Evolutionary conservation across 805 yeast genomes (phyloP), one percentile per base, ranked within the genome.

Genomic region (Candida arabinofermentans): DNA sequence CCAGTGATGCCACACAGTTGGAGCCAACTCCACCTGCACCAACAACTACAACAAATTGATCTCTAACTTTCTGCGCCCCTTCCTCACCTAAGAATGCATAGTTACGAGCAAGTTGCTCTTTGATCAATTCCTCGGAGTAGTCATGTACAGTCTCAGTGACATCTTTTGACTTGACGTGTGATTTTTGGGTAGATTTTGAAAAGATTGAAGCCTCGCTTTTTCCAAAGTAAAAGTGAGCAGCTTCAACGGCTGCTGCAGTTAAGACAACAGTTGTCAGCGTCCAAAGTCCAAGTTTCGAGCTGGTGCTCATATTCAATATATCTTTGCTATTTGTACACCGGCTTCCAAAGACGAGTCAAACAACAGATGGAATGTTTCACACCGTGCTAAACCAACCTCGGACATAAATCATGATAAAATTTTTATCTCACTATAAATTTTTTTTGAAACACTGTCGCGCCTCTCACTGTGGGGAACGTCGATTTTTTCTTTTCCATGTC

Each of bases 11-110:
- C 10, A 85, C 82, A 19, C 83, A 96, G 91, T 96, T 90, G 0
- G 97, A 90, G 2, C 99, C 99, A 31, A 93, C 99, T 44, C 99
- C 99, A 44, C 99, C 99, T 14, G 91, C 93, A 24, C 99, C 99
- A 24, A 79, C 81, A 13, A 91, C 85, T 2, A 88, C 85, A 2
- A 90, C 75, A 42, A 77, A 73, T 55, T 87, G 83, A 10, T 71
- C 64, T 41, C 96, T 78, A 14, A 93, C 76, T 44, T 77, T 78
- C 16, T 65, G 62, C 77, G 89, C 81, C 1, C 96, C 98, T 17
- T 82, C 85, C 39, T 85, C 86, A 10, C 96, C 88, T 22, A 93
- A 70, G 59, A 93, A 93, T 1, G 96, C 97, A 59, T 86, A 84
- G 67, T 91, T 93, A 48, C 99, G 71, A 0, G 98, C 96, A 29